These are phyloP conservation scores for Arthrobotrys megalospora DNA, from an alignment of 2,329 filamentous ascomycete genomes.

Conservation along the genomic window DNA sequence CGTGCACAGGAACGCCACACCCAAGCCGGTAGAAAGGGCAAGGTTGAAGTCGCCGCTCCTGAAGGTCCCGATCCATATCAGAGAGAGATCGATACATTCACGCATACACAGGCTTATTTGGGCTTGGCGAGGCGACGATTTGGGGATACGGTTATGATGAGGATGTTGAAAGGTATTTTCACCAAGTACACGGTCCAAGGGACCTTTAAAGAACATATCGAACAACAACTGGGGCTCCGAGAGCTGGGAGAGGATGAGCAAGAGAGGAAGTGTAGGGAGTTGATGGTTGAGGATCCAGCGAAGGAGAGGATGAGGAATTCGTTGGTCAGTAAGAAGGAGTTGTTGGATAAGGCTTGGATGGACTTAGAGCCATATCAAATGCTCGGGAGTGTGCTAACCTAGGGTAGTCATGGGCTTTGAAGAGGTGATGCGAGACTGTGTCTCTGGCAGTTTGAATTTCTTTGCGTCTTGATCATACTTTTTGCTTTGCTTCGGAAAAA, in stretches of 20 bases:
- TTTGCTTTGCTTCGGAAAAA: background rate
- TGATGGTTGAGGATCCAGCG: constrained; percentile 63
- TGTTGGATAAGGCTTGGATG: constrained; percentile 62
- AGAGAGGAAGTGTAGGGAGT: constrained; percentile 61
- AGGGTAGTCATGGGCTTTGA: background rate
- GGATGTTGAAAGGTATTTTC: constrained; percentile 59
- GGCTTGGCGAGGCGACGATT: constrained; percentile 63
- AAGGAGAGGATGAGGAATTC: constrained; percentile 62
- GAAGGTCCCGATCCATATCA: constrained; percentile 61
- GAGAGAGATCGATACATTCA: constrained; percentile 63
- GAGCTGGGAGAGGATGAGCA: constrained; percentile 66
- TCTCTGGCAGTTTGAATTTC: background rate
- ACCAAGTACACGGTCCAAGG: constrained; percentile 43
- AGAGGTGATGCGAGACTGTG: background rate
- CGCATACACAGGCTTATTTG: constrained; percentile 62
- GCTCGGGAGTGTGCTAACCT: background rate
- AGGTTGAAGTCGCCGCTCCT: constrained; percentile 25
- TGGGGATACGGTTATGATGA: constrained; percentile 64
- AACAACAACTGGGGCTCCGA: constrained; percentile 69
- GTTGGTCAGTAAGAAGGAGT: constrained; percentile 59
- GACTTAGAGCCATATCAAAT: constrained; percentile 60
- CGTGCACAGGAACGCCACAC: constrained; percentile 42
- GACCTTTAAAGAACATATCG: constrained; percentile 61
- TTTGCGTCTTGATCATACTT: no score
- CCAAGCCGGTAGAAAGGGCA: constrained; percentile 50